Evolutionary conservation across 179 eudicot genomes (phyloP).

Genomic region (Beta lomatogona): DNA sequence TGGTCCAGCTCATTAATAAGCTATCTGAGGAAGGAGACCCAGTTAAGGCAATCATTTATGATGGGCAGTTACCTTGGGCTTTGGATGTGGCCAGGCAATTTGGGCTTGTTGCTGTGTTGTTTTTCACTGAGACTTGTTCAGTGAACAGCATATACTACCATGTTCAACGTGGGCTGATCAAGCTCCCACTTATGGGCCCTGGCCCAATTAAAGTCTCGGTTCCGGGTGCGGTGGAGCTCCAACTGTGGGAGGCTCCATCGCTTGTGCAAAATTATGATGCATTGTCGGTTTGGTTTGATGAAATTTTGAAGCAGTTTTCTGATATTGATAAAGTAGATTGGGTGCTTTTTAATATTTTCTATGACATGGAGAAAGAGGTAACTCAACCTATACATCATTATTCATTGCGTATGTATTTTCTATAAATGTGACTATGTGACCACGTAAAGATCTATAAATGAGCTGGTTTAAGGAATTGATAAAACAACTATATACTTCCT

Average conservation of each 20-base stretch:
- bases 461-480: too few relatives aligned
- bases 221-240: slow-evolving; percentile 39
- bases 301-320: slow-evolving; percentile 32
- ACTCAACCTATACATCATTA: not conserved
- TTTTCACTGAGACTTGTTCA: slow-evolving; percentile 48
- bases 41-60: slow-evolving; percentile 38
- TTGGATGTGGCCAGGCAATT: slow-evolving; percentile 38
- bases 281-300: slow-evolving; percentile 27
- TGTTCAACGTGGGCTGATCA: slow-evolving; percentile 38
- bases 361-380: slow-evolving; percentile 44
- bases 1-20: slow-evolving; percentile 28
- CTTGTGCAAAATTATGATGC: slow-evolving; percentile 31
- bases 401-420: too few relatives aligned
- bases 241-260: slow-evolving; percentile 35
- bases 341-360: slow-evolving; percentile 38
- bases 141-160: slow-evolving; percentile 41
- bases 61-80: slow-evolving; percentile 46
- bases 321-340: slow-evolving; percentile 43
- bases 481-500: too few relatives aligned
- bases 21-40: slow-evolving; percentile 25
- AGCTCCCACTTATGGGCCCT: slow-evolving; percentile 26
- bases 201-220: slow-evolving; percentile 26
- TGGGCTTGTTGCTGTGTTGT: slow-evolving; percentile 38
- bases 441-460: too few relatives aligned
- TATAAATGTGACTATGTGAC: not conserved